These are phyloP conservation scores for Pterocarpus macrocarpus DNA, from an alignment of 306 rosid genomes.

Conservation along the genomic window DNA sequence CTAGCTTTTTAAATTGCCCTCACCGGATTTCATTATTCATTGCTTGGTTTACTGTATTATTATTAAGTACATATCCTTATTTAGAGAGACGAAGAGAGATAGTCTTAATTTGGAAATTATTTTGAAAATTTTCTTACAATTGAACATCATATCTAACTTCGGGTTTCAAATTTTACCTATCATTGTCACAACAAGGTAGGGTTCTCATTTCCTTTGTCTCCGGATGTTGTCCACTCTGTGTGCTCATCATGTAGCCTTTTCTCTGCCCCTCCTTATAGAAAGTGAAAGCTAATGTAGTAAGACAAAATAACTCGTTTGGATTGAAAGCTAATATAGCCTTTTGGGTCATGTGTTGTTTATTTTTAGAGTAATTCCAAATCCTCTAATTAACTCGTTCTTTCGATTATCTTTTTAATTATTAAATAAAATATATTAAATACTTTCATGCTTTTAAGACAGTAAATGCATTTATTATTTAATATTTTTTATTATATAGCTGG, in stretches of 20 bases:
- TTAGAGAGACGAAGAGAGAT: background rate
- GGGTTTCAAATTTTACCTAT: background rate
- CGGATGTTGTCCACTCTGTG: slow-evolving; percentile 38
- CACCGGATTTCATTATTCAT: slow-evolving; percentile 10
- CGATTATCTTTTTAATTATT: background rate
- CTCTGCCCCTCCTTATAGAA: background rate
- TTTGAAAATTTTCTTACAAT: background rate
- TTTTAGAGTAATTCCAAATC: background rate
- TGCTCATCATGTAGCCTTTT: slow-evolving; percentile 38
- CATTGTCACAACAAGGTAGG: slow-evolving; percentile 31
- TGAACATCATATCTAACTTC: background rate
- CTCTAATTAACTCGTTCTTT: background rate
- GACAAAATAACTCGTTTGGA: slow-evolving; percentile 7
- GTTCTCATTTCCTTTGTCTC: slow-evolving; percentile 37
- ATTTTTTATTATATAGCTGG: background rate
- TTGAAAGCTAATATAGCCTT: background rate
- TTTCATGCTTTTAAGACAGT: too few relatives aligned
- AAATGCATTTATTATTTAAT: too few relatives aligned
- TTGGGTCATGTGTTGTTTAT: slow-evolving; percentile 21
- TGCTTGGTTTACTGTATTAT: background rate
- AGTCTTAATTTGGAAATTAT: slow-evolving; percentile 13
- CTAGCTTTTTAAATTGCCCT: background rate
- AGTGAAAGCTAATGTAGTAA: slow-evolving; percentile 12
- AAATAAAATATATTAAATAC: too few relatives aligned
- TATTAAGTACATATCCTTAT: background rate